Evolutionary conservation across 139 green algal species (phyloP).

Genomic region (Dunaliella primolecta): DNA sequence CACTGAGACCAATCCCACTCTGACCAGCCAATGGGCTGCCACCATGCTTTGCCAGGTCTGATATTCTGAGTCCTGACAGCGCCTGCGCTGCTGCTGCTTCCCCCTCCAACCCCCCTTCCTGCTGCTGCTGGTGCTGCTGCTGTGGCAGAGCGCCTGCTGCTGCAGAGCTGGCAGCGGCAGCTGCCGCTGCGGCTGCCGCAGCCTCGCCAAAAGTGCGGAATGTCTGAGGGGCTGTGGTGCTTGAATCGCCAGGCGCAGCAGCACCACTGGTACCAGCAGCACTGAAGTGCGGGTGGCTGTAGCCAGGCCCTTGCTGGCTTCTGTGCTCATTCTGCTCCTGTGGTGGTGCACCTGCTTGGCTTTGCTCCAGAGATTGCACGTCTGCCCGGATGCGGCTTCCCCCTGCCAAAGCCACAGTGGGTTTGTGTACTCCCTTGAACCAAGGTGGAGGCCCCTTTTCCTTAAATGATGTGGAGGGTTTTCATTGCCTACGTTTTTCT

Average conservation of each 20-base stretch:
- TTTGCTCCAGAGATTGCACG: conserved; percentile 13
- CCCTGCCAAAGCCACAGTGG: not conserved
- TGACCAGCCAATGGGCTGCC: too few species aligned
- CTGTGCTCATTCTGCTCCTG: not conserved
- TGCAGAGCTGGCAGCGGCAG: not conserved
- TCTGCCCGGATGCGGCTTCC: conserved; percentile 21
- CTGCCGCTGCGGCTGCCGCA: not conserved
- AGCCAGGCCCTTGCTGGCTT: not conserved
- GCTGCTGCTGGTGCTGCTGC: conserved; percentile 13
- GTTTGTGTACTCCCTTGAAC: too few species aligned
- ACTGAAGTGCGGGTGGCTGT: too few species aligned
- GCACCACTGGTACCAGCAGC: too few species aligned
- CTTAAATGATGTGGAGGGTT: too few species aligned
- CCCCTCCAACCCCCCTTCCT: not conserved
- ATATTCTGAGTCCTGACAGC: not conserved
- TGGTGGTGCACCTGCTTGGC: not conserved
- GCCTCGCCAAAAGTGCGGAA: not conserved
- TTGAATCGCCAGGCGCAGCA: too few species aligned
- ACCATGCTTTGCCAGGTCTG: not conserved
- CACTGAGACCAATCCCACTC: not conserved
- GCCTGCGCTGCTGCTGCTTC: not conserved
- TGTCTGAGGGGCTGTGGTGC: not conserved
- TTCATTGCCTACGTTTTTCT: too few species aligned
- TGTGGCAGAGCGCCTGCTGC: not conserved
- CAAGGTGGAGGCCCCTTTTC: too few species aligned